These are phyloP conservation scores for Dichotomocladium elegans DNA, from an alignment of 371 early-diverging fungal genomes.

Conservation along the genomic window DNA sequence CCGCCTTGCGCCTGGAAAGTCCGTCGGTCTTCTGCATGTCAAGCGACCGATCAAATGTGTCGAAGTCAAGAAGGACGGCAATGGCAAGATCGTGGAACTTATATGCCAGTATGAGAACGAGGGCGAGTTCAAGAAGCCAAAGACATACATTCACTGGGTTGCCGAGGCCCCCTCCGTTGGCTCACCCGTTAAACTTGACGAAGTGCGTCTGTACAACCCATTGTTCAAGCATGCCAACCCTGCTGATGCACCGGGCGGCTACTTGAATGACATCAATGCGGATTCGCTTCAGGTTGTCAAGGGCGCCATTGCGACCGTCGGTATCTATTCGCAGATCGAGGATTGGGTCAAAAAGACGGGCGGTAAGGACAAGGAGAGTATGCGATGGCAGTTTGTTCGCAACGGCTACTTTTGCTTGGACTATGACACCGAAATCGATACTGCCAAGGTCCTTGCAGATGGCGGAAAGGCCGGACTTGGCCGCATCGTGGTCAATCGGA, in stretches of 20 bases:
- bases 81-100: conserved; percentile 77
- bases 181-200: conserved; percentile 81
- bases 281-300: conserved; percentile 71
- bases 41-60: conserved; percentile 83
- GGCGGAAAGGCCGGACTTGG: conserved; percentile 36
- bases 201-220: conserved; percentile 81
- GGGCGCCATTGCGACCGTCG: conserved; percentile 82
- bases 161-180: conserved; percentile 75
- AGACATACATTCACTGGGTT: conserved; percentile 99
- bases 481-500: conserved; percentile 79
- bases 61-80: conserved; percentile 66
- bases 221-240: conserved; percentile 94
- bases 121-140: conserved; percentile 76
- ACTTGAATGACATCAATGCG: conserved; percentile 87
- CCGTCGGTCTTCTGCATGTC: conserved; percentile 91
- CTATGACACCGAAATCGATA: conserved; percentile 71
- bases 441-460: conserved; percentile 31
- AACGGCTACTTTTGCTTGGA: conserved; percentile 98
- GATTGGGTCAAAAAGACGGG: conserved; percentile 46
- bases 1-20: conserved; percentile 91
- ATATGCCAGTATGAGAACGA: conserved; percentile 77
- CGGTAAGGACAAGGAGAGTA: conserved; percentile 64
- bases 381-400: conserved; percentile 95
- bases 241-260: conserved; percentile 86
- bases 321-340: conserved; percentile 64